Base-by-base conservation (phyloP, 2,329 filamentous ascomycete genomes). In the Neofusicoccum laricinum region DNA sequence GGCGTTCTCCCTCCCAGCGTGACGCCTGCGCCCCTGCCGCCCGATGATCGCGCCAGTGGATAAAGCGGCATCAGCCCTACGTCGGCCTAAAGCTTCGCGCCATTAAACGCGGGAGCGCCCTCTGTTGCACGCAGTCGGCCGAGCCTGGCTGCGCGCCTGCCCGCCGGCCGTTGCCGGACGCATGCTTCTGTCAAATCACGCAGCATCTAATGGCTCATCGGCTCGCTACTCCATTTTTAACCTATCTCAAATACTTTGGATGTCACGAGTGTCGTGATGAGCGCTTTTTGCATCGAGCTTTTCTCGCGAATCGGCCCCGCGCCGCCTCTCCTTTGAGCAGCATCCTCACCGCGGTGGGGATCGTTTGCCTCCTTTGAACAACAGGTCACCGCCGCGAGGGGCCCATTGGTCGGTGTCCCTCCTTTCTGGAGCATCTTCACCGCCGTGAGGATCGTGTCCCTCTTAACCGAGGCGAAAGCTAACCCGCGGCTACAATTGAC, bases 311-410 rank as follows among this genome's bases (percentile, higher is more conserved):
- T 59, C 55, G 55, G 55, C 30, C 38, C 53, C 53, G 40, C 21
- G 30, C 34, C 53, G 53, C 38, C 34, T 14, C 53, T 25, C 25
- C 40, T 59, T 15, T 36, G 15, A 59, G 46, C 25, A 15, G 19
- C 55, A 34, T 41, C 55, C n/a, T 59, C 55, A 59, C 55, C 55
- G 55, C 55, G 43, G 55, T 59, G 55, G 55, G 41, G 53, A 7
- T 14, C 32, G 38, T 12, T 12, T 50, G 30, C 21, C 21, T 17
- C 19, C 21, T 32, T 21, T 30, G 25, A 30, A 30, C 25, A 30
- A 6, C 25, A 30, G 7, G 25, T 30, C 25, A 30, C 25, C 25
- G 25, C 25, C 25, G 25, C 7, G 25, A 6, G 25, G 25, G 25
- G 25, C 4, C 25, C 25, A 30, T 30, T 4, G 25, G 25, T 30